Percentiles rank a stretch among this genome's conserved stretches.
phyloP scores from a whole-genome alignment of 148 eudicot genomes.

The Rhododendron mucronatum region DNA sequence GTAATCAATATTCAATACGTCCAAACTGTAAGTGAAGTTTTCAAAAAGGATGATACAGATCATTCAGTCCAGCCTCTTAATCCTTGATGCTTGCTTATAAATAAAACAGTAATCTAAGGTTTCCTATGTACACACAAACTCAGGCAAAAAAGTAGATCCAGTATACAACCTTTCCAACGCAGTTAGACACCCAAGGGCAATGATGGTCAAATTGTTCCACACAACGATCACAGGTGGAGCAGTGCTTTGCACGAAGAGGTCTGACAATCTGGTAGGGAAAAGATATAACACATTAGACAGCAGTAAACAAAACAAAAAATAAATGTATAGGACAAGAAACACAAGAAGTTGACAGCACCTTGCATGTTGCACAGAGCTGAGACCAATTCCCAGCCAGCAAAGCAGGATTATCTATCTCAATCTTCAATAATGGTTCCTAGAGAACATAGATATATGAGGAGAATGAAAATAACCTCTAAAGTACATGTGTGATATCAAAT shows the following conservation, averaged over 20 bases:
- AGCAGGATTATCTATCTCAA: constrained; percentile 79
- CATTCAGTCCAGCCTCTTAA: not conserved
- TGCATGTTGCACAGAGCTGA: constrained; percentile 97
- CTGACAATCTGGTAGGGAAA: constrained; percentile 68
- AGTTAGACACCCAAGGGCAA: constrained; percentile 99
- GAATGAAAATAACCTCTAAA: not conserved
- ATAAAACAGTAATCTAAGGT: not conserved
- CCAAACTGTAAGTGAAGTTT: not conserved
- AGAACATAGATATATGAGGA: not conserved
- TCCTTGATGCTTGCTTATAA: not conserved
- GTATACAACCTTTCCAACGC: constrained; percentile 81
- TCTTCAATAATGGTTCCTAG: constrained; percentile 90
- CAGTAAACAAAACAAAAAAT: not conserved
- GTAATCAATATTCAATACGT: not conserved
- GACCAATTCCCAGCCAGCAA: constrained; percentile 96
- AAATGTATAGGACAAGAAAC: not conserved
- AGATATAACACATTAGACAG: not conserved
- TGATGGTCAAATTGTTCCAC: constrained; percentile 99
- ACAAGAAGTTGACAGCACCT: constrained; percentile 36
- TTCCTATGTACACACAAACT: not conserved
- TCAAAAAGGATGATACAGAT: not conserved
- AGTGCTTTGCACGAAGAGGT: constrained; percentile 97
- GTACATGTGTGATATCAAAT: not conserved
- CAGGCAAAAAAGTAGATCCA: constrained; percentile 5
- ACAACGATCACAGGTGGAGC: constrained; percentile 98